Evolutionary conservation across 2,329 filamentous ascomycete genomes (phyloP), one percentile per base, ranked within the genome.

Genomic region (Epicoccum sorghinum): DNA sequence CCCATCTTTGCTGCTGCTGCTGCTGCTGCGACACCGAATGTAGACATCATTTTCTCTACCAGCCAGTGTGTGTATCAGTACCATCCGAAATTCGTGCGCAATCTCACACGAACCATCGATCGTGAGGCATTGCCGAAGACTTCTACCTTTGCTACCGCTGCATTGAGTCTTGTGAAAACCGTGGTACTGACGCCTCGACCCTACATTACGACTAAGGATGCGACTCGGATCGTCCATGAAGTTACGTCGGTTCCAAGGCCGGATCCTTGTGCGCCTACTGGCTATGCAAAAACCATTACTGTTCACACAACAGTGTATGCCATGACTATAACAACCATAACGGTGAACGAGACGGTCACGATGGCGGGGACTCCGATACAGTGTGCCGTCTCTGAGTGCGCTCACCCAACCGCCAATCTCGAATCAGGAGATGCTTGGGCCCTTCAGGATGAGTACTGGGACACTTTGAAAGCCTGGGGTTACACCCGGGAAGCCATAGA

Each of bases 371-470:
- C 18, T 18, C 18, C 7, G n/a, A 37, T 8, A 46, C 33, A 23
- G 7, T 30, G 12, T 30, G n/a, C 3, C 23, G n/a, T 29, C 22
- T 32, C 38, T 18, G 18, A 18, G 18, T 18, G 18, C 18, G 18
- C 18, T 18, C 18, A 18, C 18, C 2, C 18, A 18, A 18, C 18
- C 18, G 18, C 18, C 18, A 18, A 18, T 18, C 18, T 18, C 14
- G 43, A 46, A 18, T 30, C 43, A 2, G 24, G 22, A 2, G 9
- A 18, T 6, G 8, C 9, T 6, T 46, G 43, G 43, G 24, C 13
- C 7, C 24, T 46, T 9, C 43, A 46, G 27, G 43, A 46, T 22
- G 33, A 46, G 14, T 46, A 46, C 43, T 46, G 43, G 33, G 43
- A 38, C 12, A 10, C 25, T 18, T 18, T 18, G 18, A 4, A 37